Conservation (phyloP, 257 asterid species). For the Solanum piurae region DNA sequence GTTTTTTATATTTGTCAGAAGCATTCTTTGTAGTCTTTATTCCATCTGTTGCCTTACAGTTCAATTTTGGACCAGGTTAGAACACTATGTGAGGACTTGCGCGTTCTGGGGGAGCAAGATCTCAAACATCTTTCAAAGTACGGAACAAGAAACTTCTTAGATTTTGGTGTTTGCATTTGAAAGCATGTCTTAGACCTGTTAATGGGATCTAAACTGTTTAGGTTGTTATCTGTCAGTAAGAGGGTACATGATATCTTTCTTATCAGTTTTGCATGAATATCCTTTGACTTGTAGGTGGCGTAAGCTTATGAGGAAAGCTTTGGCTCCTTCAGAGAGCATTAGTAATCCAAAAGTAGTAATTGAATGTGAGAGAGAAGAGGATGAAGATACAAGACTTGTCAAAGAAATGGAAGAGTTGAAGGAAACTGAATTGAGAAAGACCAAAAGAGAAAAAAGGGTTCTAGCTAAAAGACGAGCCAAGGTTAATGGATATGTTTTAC, state of each 20-base stretch:
- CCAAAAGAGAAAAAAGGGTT: slow-evolving; percentile 57
- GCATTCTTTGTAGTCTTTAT: slow-evolving; percentile 24
- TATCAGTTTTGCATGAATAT: not conserved
- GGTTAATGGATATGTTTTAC: slow-evolving; percentile 23
- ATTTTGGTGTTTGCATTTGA: not conserved
- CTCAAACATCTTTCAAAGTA: slow-evolving; percentile 75
- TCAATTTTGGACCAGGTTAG: slow-evolving; percentile 33
- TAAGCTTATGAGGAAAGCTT: slow-evolving; percentile 58
- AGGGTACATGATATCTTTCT: not conserved
- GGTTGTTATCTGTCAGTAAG: not conserved
- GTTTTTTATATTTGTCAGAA: slow-evolving; percentile 37
- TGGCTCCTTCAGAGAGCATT: slow-evolving; percentile 50
- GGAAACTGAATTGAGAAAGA: slow-evolving; percentile 68
- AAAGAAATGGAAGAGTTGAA: slow-evolving; percentile 83
- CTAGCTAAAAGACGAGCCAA: slow-evolving; percentile 59
- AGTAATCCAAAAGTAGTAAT: slow-evolving; percentile 18
- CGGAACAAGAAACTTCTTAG: slow-evolving; percentile 5
- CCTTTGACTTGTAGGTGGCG: slow-evolving; percentile 63
- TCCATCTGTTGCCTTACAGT: not conserved
- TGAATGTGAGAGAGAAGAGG: slow-evolving; percentile 29
- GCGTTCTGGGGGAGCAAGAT: slow-evolving; percentile 82
- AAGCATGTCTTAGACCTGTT: not conserved
- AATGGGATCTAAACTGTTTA: not conserved
- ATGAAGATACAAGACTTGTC: slow-evolving; percentile 44
- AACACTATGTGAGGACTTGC: slow-evolving; percentile 74